Base-by-base conservation (phyloP, 2,329 filamentous ascomycete genomes). In the Beauveria sp. region DNA sequence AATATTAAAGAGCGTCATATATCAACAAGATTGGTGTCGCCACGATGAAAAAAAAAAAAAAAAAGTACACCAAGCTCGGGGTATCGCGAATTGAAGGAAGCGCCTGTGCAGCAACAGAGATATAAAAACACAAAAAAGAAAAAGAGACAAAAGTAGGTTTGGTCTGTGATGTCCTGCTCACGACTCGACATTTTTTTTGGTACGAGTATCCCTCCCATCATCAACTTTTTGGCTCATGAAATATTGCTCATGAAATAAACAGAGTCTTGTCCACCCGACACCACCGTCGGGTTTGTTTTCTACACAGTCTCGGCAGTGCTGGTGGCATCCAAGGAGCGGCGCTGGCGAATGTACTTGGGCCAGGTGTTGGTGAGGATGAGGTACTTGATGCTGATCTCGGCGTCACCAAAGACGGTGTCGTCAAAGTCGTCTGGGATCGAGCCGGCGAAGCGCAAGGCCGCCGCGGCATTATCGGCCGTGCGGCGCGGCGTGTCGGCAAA, bases 351-450 rank as follows among this genome's bases (percentile, higher is more conserved):
- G 64, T 81, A 86, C 68, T 83, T 84, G 42, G 82, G 82, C 87
- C 87, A 89, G 0, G 87, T 89, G 69, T 89, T 89, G 16, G 85
- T 88, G 60, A 88, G 74, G 2, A 89, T 85, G 8, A 88, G 77
- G 64, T 88, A 87, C 71, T 87, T 88, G 74, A 89, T 83, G 67
- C 80, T 83, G 16, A 74, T 71, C 68, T 87, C 81, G 0, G 86
- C 82, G 20, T 76, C 78, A 66, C 88, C 84, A 66, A 89, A 89
- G 5, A 88, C 77, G 0, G 69, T 69, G 5, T 76, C 73, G 56
- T 78, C 75, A 62, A 89, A 89, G 0, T 66, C 74, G 0, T 73
- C 71, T 0, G 84, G 79, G n/a, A 84, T 77, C 1, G 78, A 75
- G 1, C 79, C 79, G 56, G 70, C 70, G 65, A 75, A 79, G 16